Evolutionary conservation across 345 rosid species (phyloP).

Genomic region (Atalantia buxifolia): DNA sequence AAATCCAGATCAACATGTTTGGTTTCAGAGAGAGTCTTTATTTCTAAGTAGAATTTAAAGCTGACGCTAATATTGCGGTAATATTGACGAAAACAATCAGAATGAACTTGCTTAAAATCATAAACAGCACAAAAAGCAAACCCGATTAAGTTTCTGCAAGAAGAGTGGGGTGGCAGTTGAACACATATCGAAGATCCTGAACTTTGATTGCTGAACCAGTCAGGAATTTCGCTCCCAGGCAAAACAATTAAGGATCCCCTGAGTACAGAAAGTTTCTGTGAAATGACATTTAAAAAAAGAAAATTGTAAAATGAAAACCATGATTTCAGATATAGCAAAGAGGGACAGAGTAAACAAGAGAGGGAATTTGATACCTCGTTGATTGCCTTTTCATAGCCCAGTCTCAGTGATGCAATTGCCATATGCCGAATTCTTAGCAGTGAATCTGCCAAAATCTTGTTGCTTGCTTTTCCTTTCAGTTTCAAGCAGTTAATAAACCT

Average conservation of each 20-base stretch:
- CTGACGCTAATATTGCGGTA: rapidly evolving
- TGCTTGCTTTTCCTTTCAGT: background rate
- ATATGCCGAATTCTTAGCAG: background rate
- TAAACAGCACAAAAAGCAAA: background rate
- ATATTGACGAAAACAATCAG: rapidly evolving
- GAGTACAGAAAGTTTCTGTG: background rate
- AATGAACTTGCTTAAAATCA: background rate
- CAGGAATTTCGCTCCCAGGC: slow-evolving; percentile 4
- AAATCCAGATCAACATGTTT: too few relatives aligned
- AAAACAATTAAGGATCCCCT: background rate
- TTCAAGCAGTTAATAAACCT: background rate
- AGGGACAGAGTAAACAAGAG: background rate
- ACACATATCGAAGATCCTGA: background rate
- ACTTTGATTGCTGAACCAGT: background rate
- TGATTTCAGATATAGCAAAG: background rate
- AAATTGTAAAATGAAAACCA: background rate
- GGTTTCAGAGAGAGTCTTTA: too few relatives aligned
- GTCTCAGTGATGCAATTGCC: background rate
- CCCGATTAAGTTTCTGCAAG: background rate
- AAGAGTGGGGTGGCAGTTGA: background rate
- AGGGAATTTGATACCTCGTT: too few relatives aligned
- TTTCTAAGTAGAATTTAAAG: rapidly evolving
- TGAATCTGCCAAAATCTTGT: background rate
- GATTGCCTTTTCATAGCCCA: background rate
- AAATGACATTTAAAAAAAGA: background rate